phyloP scores from a whole-genome alignment of 1,284 basidiomycete genomes.

The Tilletia walkeri region DNA sequence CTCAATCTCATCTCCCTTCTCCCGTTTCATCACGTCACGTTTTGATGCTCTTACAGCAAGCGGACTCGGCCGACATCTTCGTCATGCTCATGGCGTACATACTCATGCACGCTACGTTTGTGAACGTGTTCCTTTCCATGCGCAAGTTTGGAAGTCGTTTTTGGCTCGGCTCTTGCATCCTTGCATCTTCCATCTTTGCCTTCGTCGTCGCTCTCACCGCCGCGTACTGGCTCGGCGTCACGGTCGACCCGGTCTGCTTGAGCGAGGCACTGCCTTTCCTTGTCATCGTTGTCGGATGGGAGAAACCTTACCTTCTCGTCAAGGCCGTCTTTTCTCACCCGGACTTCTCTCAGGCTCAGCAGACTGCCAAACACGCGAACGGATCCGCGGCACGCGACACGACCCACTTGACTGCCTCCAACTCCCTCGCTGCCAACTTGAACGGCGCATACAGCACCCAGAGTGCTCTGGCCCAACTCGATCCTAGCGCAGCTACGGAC shows the following conservation, averaged over 20 bases:
- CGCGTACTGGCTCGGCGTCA: conserved; percentile 77
- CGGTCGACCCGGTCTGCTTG: conserved; percentile 85
- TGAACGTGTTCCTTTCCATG: conserved; percentile 62
- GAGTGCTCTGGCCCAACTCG: conserved; percentile 31
- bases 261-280: conserved; percentile 96
- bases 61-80: conserved; percentile 91
- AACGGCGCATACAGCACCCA: conserved; percentile 20
- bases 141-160: conserved; percentile 52
- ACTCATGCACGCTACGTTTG: conserved; percentile 93
- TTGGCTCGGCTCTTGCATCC: conserved; percentile 65
- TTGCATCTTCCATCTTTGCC: conserved; percentile 80
- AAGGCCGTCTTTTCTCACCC: conserved; percentile 85
- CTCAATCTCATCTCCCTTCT: conserved; percentile 5
- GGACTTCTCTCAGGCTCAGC: conserved; percentile 61
- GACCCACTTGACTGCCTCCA: neutral
- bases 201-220: conserved; percentile 83
- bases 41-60: conserved; percentile 62
- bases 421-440: conserved; percentile 29
- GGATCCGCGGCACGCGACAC: neutral
- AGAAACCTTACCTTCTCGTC: conserved; percentile 90
- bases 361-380: conserved; percentile 28
- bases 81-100: conserved; percentile 93
- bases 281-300: conserved; percentile 95
- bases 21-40: neutral
- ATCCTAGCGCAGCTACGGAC: conserved; percentile 29